Evolutionary conservation across 148 eudicot genomes (phyloP), one percentile per base, ranked within the genome.

Genomic region (Nyssa sinensis): DNA sequence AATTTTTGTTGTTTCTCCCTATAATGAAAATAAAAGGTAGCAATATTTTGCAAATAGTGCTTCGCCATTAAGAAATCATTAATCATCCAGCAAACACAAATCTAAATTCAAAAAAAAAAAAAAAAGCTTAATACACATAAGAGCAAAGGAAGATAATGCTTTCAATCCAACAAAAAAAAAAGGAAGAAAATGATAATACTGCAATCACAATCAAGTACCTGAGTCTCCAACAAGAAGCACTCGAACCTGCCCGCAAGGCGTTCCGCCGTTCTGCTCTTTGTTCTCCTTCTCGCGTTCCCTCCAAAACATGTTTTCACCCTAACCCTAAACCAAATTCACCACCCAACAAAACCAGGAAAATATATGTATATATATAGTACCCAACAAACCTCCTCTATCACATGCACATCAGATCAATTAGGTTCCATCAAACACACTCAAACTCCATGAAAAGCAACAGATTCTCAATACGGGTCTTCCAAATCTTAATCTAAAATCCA

Each of bases 221-320:
- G 98, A 94, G 78, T 94, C 97, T 21, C 98, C 98, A 71, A 90
- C 91, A 30, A 94, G 84, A 77, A 94, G 93, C 73, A 94, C 97
- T 70, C 96, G 83, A 76, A 94, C 93, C 73, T 92, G 96, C 9
- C 98, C 98, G 70, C 85, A 85, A 78, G 83, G 96, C 25, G 92
- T 91, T 34, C 88, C 96, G 17, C 90, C 91, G 67, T 81, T 82
- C 55, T 80, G 84, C 62, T 86, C 94, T 79, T 84, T 90, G 71
- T 31, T 85, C 39, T 88, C 94, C 78, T 84, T 84, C 81, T 88
- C 96, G 28, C 87, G 66, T 31, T 86, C 96, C 81, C 97, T 92
- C 98, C 95, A 87, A 82, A 94, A 94, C 98, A 92, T 91, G 61
- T 76, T 87, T 67, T 71, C 70, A 34, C 59, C 66, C 65, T 33